phyloP scores from a whole-genome alignment of 805 yeast species.

The Pichia rugopelliculosa region DNA sequence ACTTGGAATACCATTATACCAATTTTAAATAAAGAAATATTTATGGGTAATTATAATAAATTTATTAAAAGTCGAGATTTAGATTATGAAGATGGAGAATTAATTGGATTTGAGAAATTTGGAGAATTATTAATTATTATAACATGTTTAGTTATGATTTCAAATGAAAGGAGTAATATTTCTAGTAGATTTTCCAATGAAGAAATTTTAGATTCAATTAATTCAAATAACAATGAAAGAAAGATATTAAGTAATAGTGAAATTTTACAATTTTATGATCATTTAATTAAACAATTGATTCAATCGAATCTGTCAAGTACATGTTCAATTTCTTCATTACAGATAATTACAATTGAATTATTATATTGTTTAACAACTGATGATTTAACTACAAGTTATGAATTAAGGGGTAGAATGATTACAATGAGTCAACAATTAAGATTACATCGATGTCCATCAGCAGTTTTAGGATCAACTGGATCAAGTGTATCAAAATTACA shows the following conservation, averaged over 20 bases:
- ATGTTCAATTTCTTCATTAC: constrained; percentile 63
- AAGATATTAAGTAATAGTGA: constrained; percentile 22
- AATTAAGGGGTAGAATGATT: constrained; percentile 64
- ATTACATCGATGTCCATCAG: constrained; percentile 80
- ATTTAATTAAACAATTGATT: constrained; percentile 53
- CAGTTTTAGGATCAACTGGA: constrained; percentile 62
- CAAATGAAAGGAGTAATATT: constrained; percentile 27
- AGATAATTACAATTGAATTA: constrained; percentile 59
- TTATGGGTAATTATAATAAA: constrained; percentile 49
- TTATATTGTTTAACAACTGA: constrained; percentile 69
- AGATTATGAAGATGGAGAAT: constrained; percentile 33
- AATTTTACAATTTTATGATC: constrained; percentile 46
- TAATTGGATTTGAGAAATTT: constrained; percentile 43
- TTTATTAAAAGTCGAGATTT: constrained; percentile 41
- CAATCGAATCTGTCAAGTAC: constrained; percentile 52
- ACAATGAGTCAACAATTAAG: constrained; percentile 84
- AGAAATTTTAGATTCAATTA: constrained; percentile 1
- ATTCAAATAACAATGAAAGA: constrained; percentile 7
- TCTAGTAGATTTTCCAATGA: neutral
- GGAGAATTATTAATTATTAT: constrained; percentile 48
- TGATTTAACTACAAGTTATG: constrained; percentile 66
- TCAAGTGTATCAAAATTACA: constrained; percentile 57
- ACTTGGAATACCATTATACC: constrained; percentile 74
- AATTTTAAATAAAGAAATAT: constrained; percentile 60
- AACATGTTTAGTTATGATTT: constrained; percentile 43